phyloP scores from a whole-genome alignment of 768 basidiomycete genomes.

The Tephrocybe rancida region DNA sequence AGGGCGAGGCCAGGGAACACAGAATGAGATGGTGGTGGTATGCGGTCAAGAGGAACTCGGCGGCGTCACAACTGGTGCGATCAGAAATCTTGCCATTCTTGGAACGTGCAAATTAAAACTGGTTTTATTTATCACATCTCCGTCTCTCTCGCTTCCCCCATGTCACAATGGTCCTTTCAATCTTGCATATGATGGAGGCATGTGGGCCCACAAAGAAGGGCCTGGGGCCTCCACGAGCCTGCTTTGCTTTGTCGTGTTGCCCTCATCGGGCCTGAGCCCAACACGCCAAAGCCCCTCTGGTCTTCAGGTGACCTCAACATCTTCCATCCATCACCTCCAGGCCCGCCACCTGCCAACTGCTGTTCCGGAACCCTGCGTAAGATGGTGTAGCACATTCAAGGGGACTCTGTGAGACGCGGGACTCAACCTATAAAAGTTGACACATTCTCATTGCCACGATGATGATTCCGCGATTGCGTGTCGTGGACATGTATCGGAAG shows the following conservation, averaged over 20 bases:
- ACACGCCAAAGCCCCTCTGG: too few relatives aligned
- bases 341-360: too few relatives aligned
- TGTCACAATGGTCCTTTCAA: neutral
- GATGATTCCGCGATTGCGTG: conserved; percentile 9
- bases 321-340: too few relatives aligned
- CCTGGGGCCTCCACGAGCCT: neutral
- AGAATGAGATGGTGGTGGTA: conserved; percentile 20
- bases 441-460: conserved; percentile 4
- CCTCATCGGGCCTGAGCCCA: conserved; percentile 1
- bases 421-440: too few relatives aligned
- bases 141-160: conserved; percentile 28
- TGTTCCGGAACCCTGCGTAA: too few relatives aligned
- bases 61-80: conserved; percentile 21
- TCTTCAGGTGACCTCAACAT: too few relatives aligned
- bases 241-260: neutral
- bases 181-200: neutral
- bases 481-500: conserved; percentile 7
- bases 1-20: neutral
- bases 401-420: too few relatives aligned
- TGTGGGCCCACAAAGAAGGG: neutral
- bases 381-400: too few relatives aligned
- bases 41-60: conserved; percentile 20
- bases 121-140: conserved; percentile 34
- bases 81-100: conserved; percentile 22
- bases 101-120: conserved; percentile 20